Percentiles rank a stretch among this genome's conserved stretches.
These are phyloP conservation scores for Monilinia fructigena DNA, from an alignment of 2,329 filamentous ascomycete genomes.

Conservation along the genomic window DNA sequence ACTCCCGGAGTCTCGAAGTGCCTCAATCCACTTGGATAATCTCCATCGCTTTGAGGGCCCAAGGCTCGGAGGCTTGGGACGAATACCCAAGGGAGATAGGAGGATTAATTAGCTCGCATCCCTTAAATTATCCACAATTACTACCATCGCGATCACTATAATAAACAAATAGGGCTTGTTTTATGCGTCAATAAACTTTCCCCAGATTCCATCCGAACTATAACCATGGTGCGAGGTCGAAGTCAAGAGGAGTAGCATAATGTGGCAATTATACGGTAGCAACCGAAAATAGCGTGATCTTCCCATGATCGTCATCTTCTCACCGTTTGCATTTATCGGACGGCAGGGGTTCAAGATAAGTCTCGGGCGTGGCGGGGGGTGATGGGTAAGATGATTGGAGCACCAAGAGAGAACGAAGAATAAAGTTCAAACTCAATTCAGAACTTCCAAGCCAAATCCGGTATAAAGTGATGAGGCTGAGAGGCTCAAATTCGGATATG, in stretches of 20 bases:
- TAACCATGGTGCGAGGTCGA: background rate
- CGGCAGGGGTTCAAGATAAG: too few relatives aligned
- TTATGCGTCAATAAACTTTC: background rate
- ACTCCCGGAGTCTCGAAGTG: too few relatives aligned
- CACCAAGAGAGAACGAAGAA: too few relatives aligned
- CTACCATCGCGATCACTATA: background rate
- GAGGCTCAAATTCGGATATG: too few relatives aligned
- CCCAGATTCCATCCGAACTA: background rate
- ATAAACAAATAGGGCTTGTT: background rate
- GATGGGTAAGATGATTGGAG: background rate
- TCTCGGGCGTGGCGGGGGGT: background rate
- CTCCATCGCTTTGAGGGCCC: background rate
- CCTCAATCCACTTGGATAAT: background rate
- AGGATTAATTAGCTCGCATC: background rate
- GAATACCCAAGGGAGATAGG: background rate
- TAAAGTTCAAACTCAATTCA: too few relatives aligned
- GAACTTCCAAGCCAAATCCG: too few relatives aligned
- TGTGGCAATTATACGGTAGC: too few relatives aligned
- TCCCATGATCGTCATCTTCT: too few relatives aligned
- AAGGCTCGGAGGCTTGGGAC: background rate
- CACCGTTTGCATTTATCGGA: too few relatives aligned
- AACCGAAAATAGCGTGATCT: too few relatives aligned
- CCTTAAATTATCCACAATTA: background rate
- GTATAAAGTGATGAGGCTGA: too few relatives aligned
- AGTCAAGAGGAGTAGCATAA: background rate